phyloP scores from a whole-genome alignment of 106 monocot genomes.

The Iris macrosiphon region DNA sequence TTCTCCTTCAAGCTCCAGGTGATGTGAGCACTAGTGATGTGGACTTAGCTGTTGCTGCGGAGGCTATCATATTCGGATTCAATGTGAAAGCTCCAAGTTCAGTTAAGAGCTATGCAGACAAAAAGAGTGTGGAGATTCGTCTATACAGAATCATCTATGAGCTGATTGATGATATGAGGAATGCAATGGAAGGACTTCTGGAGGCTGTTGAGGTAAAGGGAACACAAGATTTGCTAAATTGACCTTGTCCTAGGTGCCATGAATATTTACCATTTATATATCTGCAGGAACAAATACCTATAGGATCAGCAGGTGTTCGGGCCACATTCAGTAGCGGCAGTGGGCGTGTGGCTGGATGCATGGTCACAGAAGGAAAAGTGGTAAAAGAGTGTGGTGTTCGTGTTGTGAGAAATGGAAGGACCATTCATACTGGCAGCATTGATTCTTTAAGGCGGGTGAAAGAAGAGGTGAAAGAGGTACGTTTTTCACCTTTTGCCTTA shows the following conservation, averaged over 20 bases:
- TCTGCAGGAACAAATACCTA: constrained; percentile 69
- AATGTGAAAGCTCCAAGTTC: constrained; percentile 87
- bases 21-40: constrained; percentile 86
- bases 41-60: constrained; percentile 79
- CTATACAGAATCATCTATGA: constrained; percentile 91
- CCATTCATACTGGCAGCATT: constrained; percentile 50
- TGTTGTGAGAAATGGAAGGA: constrained; percentile 69
- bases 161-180: constrained; percentile 79
- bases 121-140: constrained; percentile 84
- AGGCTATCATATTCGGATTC: constrained; percentile 90
- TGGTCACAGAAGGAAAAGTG: constrained; percentile 82
- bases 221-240: neutral
- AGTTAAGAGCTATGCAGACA: constrained; percentile 84
- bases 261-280: neutral
- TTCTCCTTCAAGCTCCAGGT: constrained; percentile 89
- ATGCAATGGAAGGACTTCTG: constrained; percentile 95
- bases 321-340: constrained; percentile 92
- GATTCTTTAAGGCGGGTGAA: constrained; percentile 87
- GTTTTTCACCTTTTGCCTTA: too few relatives aligned
- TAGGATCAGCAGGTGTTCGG: constrained; percentile 77
- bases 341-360: constrained; percentile 96
- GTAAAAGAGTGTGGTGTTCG: constrained; percentile 64
- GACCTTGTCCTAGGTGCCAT: neutral
- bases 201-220: constrained; percentile 79
- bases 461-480: constrained; percentile 98